Conservation (phyloP, 441 rosid species). For the Monsonia emarginata region DNA sequence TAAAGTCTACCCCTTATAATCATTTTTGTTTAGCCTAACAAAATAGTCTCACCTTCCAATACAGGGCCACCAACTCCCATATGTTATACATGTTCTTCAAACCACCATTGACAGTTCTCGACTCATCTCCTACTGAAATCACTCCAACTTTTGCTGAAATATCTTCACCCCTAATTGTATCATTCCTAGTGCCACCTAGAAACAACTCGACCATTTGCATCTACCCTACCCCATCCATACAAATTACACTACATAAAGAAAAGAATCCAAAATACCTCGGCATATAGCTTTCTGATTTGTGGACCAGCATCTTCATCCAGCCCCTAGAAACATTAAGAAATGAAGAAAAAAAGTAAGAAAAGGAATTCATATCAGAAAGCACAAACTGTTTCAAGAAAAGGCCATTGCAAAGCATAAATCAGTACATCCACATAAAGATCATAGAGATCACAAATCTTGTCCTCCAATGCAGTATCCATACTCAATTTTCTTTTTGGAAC, state of each 20-base stretch:
- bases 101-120: no score
- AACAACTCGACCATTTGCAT: no score
- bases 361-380: slow-evolving; percentile 4
- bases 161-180: no score
- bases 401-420: slow-evolving; percentile 16
- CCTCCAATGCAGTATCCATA: slow-evolving; percentile 72
- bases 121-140: no score
- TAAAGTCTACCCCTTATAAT: no score
- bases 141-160: no score
- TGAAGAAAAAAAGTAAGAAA: slow-evolving; percentile 14
- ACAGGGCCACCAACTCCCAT: no score
- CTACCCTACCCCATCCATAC: neutral
- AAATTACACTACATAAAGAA: slow-evolving; percentile 6
- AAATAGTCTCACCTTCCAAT: no score
- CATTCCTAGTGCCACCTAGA: no score
- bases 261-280: slow-evolving; percentile 48
- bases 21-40: no score
- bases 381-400: neutral
- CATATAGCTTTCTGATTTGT: slow-evolving; percentile 72
- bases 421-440: slow-evolving; percentile 86
- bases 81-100: no score
- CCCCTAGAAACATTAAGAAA: slow-evolving; percentile 43
- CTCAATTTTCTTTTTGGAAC: slow-evolving; percentile 39
- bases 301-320: slow-evolving; percentile 85
- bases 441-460: slow-evolving; percentile 84